A percentile compares a stretch with the other conserved stretches of the same genome.
These are phyloP conservation scores for Musa itinerans DNA, from an alignment of 176 grass and related monocot species.

Conservation along the genomic window DNA sequence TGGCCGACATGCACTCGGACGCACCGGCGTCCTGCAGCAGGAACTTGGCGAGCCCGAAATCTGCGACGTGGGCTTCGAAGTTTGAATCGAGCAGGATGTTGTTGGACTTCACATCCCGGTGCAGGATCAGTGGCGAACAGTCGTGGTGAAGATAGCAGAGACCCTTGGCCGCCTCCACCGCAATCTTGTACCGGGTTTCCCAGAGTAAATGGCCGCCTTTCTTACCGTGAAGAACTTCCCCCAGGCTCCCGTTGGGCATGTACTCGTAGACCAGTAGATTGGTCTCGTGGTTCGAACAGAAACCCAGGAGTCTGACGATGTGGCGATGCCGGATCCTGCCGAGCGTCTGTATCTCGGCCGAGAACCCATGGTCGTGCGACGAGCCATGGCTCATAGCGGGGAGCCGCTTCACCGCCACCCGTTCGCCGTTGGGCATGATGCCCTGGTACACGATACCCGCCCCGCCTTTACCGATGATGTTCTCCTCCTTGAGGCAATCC, in stretches of 20 bases:
- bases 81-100: conserved; percentile 42
- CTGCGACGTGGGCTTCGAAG: conserved; percentile 9
- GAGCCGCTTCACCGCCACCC: conserved; percentile 80
- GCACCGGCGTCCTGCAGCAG: not conserved
- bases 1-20: conserved; percentile 89
- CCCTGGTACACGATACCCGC: conserved; percentile 93
- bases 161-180: conserved; percentile 76
- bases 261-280: conserved; percentile 60
- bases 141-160: conserved; percentile 89
- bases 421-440: conserved; percentile 70
- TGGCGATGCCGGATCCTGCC: conserved; percentile 85
- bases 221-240: conserved; percentile 84
- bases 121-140: conserved; percentile 64
- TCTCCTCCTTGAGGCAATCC: conserved; percentile 77
- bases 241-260: conserved; percentile 41
- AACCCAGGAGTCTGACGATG: conserved; percentile 75
- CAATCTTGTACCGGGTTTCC: conserved; percentile 77
- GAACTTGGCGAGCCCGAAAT: conserved; percentile 12
- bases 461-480: conserved; percentile 87
- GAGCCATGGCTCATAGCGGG: conserved; percentile 58
- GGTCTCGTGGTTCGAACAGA: conserved; percentile 75
- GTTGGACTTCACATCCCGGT: conserved; percentile 80
- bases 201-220: conserved; percentile 81
- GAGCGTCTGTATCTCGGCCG: conserved; percentile 88
- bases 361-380: conserved; percentile 83